A percentile compares a stretch with the other conserved stretches of the same genome.
Evolutionary conservation across 202 grass and related monocot genomes (phyloP).

Genomic region (Panicum virgatum): DNA sequence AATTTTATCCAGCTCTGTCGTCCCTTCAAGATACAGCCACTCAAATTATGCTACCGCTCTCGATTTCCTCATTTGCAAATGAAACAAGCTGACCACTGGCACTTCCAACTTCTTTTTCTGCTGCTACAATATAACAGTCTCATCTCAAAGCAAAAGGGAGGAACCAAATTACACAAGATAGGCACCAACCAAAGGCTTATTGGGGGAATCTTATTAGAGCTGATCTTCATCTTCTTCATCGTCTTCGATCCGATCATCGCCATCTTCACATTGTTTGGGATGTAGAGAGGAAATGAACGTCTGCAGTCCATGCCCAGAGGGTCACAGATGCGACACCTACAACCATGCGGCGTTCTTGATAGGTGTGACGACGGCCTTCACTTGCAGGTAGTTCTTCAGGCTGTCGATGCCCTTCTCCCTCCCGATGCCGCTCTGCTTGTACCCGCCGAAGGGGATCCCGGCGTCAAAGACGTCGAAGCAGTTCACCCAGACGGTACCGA

Average conservation of each 20-base stretch:
- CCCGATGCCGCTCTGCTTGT: conserved; percentile 89
- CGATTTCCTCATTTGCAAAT: not conserved
- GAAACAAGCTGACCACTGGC: not conserved
- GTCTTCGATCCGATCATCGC: not conserved
- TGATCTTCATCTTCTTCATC: not conserved
- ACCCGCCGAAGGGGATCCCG: conserved; percentile 81
- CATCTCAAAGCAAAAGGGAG: not conserved
- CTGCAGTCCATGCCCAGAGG: not conserved
- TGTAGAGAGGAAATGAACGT: not conserved
- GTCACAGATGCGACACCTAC: conserved; percentile 19
- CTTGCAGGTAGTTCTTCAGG: conserved; percentile 88
- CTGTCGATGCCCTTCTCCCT: conserved; percentile 95
- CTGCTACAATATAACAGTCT: conserved; percentile 44
- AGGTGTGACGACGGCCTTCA: conserved; percentile 75
- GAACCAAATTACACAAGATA: conserved; percentile 28
- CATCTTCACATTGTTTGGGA: not conserved
- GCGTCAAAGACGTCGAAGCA: conserved; percentile 90
- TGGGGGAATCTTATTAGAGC: conserved; percentile 31
- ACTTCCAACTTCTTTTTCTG: not conserved
- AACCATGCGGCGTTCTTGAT: conserved; percentile 81
- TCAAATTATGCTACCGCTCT: too few relatives aligned
- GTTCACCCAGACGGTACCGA: conserved; percentile 81
- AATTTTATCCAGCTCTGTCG: not conserved
- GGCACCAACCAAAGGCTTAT: conserved; percentile 35
- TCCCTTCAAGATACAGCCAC: too few relatives aligned